These are phyloP conservation scores for Ambrosia hybrid DNA, from an alignment of 140 eudicot genomes.

Conservation along the genomic window DNA sequence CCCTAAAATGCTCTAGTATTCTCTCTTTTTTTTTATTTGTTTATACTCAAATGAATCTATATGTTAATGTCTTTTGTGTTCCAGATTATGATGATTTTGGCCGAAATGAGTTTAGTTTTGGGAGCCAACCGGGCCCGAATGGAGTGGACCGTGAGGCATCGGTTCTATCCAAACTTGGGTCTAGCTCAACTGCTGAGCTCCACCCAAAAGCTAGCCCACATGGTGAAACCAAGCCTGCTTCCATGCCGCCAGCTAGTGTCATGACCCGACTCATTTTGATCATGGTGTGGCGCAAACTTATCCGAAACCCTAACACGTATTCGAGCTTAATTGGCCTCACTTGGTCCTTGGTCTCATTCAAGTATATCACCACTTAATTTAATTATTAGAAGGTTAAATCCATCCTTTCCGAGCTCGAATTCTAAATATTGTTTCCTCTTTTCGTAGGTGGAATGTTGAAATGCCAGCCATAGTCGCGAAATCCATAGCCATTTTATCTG, in stretches of 20 bases:
- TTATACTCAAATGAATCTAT: background rate
- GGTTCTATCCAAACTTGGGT: conserved; percentile 78
- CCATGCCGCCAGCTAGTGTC: conserved; percentile 96
- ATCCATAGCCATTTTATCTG: conserved; percentile 69
- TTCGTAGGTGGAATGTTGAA: conserved; percentile 60
- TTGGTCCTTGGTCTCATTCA: conserved; percentile 87
- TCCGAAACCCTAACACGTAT: conserved; percentile 87
- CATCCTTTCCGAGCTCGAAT: background rate
- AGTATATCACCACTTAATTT: conserved; percentile 33
- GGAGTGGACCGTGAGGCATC: conserved; percentile 75
- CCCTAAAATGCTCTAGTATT: background rate
- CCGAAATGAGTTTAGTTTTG: conserved; percentile 76
- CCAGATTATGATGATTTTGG: conserved; percentile 80
- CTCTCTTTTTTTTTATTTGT: background rate
- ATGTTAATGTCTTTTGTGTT: background rate
- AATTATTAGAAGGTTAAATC: background rate
- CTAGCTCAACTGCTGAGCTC: conserved; percentile 87
- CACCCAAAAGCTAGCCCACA: conserved; percentile 61
- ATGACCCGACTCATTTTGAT: conserved; percentile 90
- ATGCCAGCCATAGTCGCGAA: conserved; percentile 89
- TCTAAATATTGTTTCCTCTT: background rate
- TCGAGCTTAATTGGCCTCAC: conserved; percentile 89
- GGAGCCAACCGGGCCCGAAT: conserved; percentile 57
- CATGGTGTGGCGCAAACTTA: conserved; percentile 97
- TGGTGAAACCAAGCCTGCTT: conserved; percentile 53